Conservation (phyloP, 2,329 filamentous ascomycete species). For the Sporothrix protearum region DNA sequence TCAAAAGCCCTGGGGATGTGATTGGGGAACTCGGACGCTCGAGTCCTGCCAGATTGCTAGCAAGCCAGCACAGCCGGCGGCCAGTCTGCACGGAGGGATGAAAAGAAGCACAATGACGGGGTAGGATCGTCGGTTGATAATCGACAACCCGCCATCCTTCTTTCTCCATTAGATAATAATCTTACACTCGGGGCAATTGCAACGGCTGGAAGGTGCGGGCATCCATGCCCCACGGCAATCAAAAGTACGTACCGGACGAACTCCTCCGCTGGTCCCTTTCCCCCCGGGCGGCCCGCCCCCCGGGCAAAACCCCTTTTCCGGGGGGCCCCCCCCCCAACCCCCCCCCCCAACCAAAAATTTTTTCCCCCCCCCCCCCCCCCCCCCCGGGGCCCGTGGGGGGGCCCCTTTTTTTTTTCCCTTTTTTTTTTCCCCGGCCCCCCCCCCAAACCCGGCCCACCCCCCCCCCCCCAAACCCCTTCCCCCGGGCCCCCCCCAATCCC, state of each 20-base stretch:
- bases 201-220: background rate
- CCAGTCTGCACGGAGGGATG: background rate
- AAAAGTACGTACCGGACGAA: conserved; percentile 12
- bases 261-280: background rate
- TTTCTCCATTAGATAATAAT: background rate
- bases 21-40: background rate
- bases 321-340: no score
- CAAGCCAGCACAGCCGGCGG: background rate
- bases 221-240: background rate
- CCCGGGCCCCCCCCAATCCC: no score
- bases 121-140: background rate
- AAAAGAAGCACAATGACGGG: background rate
- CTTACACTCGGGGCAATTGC: background rate
- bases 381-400: no score
- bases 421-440: no score
- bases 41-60: background rate
- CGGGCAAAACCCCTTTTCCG: no score
- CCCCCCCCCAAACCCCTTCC: no score
- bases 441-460: no score
- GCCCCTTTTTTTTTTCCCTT: no score
- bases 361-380: no score
- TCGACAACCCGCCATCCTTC: background rate
- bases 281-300: no score
- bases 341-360: no score
- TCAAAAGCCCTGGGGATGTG: background rate